Evolutionary conservation across 768 basidiomycete genomes (phyloP).

Genomic region (Dacryopinax spathularia): DNA sequence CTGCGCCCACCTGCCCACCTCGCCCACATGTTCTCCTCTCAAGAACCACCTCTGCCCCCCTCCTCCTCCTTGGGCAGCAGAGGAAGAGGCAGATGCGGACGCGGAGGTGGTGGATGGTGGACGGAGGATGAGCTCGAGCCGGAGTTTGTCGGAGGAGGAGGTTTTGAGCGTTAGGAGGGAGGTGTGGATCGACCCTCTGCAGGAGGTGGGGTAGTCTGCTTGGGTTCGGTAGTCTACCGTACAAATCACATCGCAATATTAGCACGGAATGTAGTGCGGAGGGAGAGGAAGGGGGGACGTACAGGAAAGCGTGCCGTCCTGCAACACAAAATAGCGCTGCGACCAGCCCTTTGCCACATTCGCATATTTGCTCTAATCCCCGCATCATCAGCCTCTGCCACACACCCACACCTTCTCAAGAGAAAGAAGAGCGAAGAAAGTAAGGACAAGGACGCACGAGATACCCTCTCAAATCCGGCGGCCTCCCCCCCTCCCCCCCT

Average conservation of each 20-base stretch:
- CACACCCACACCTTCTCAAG: no score
- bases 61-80: no score
- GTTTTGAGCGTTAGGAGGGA: constrained; percentile 62
- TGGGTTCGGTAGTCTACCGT: constrained; percentile 63
- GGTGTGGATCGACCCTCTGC: constrained; percentile 57
- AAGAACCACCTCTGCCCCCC: constrained; percentile 64
- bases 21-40: constrained; percentile 75
- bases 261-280: background rate
- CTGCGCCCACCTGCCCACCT: constrained; percentile 76
- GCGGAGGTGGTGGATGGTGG: constrained; percentile 22
- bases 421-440: no score
- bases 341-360: constrained; percentile 85
- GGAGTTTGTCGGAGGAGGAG: constrained; percentile 41
- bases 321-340: constrained; percentile 83
- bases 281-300: constrained; percentile 20
- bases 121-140: constrained; percentile 62
- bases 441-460: constrained; percentile 22
- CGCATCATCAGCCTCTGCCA: background rate
- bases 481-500: constrained; percentile 26
- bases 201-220: constrained; percentile 75
- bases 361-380: constrained; percentile 58
- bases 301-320: constrained; percentile 77
- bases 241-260: background rate
- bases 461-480: constrained; percentile 57
- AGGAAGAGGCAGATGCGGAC: constrained; percentile 26